Conservation (phyloP, 2,329 filamentous ascomycete species). For the Rutstroemia sp. region DNA sequence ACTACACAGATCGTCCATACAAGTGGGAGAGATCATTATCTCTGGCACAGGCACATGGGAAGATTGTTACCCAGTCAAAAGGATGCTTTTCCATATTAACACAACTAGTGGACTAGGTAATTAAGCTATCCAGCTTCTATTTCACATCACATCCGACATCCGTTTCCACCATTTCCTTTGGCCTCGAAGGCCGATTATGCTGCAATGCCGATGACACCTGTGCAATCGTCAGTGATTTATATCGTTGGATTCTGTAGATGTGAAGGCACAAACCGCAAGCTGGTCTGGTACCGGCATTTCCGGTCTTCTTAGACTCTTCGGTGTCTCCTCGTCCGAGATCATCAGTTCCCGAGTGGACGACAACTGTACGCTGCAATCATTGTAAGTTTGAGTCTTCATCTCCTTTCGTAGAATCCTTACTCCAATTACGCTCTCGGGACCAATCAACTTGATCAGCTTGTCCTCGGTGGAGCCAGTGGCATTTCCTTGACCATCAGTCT, state of each 20-base stretch:
- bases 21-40: background rate
- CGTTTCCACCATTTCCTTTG: background rate
- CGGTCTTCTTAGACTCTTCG: slow-evolving; percentile 97
- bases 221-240: slow-evolving; percentile 7
- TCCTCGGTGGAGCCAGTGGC: slow-evolving; percentile 74
- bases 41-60: background rate
- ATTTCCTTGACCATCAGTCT: slow-evolving; percentile 90
- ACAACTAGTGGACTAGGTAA: background rate
- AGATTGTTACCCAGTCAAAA: background rate
- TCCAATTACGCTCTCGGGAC: slow-evolving; percentile 88
- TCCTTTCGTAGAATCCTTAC: slow-evolving; percentile 39
- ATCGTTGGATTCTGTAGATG: too few relatives aligned
- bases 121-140: background rate
- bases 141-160: background rate
- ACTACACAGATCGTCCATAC: too few relatives aligned
- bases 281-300: slow-evolving; percentile 87
- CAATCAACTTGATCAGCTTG: slow-evolving; percentile 88
- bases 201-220: slow-evolving; percentile 85
- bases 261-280: slow-evolving; percentile 63
- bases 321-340: slow-evolving; percentile 89
- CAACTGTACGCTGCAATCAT: slow-evolving; percentile 69
- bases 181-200: slow-evolving; percentile 41
- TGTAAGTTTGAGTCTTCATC: slow-evolving; percentile 19
- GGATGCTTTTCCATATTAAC: background rate
- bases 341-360: slow-evolving; percentile 91